Percentiles rank a stretch among this genome's conserved stretches.
Evolutionary conservation across 495 filamentous ascomycete species (phyloP).

Genomic region (Annulohypoxylon nitens): DNA sequence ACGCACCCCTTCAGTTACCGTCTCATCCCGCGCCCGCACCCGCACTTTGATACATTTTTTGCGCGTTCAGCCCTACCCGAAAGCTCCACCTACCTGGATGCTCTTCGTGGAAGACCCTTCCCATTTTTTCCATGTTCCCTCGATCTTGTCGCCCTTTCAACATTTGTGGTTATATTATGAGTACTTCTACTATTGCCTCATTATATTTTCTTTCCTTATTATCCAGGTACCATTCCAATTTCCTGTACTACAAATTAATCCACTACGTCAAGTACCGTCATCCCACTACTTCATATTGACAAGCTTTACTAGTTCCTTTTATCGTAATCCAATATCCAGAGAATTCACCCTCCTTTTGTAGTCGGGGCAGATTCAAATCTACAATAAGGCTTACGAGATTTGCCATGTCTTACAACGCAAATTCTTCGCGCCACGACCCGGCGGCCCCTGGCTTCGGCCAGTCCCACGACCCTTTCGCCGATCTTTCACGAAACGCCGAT

Average conservation of each 20-base stretch:
- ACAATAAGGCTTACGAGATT: conserved; percentile 12
- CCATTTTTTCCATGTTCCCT: neutral
- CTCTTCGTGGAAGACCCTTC: neutral
- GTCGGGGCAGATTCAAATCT: neutral
- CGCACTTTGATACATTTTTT: conserved; percentile 3
- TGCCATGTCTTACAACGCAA: conserved; percentile 89
- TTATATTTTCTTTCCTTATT: neutral
- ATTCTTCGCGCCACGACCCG: conserved; percentile 71
- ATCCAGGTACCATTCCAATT: neutral
- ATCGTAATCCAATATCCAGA: neutral
- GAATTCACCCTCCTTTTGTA: conserved; percentile 3
- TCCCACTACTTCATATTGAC: neutral
- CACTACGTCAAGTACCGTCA: neutral
- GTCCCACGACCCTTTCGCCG: conserved; percentile 88
- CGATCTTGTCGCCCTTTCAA: neutral
- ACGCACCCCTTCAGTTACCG: neutral
- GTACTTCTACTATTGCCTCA: neutral
- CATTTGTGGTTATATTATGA: neutral
- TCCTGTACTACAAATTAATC: neutral
- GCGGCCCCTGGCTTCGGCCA: conserved; percentile 81
- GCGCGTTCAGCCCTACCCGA: conserved; percentile 18
- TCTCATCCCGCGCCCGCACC: neutral
- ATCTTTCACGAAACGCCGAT: conserved; percentile 73
- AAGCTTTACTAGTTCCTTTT: conserved; percentile 2
- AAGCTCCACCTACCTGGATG: conserved; percentile 5